phyloP scores from a whole-genome alignment of 306 rosid genomes.

The Cicer bijugum region DNA sequence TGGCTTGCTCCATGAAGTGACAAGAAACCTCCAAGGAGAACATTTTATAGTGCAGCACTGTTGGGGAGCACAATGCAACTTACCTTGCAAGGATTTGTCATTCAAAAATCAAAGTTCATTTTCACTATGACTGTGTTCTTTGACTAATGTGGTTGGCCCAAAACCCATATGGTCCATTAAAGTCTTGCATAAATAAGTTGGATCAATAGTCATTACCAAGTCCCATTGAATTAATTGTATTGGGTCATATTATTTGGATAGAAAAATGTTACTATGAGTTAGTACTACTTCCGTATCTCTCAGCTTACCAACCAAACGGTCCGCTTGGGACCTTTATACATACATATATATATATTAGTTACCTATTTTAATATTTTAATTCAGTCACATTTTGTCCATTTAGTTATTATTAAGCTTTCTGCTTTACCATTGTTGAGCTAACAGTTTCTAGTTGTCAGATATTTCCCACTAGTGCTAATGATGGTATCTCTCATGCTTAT shows the following conservation, averaged over 20 bases:
- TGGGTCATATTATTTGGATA: background rate
- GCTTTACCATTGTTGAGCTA: too few relatives aligned
- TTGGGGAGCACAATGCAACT: background rate
- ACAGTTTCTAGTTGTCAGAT: background rate
- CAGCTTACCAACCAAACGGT: too few relatives aligned
- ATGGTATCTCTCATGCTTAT: background rate
- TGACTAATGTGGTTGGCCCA: slow-evolving; percentile 9
- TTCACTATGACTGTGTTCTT: slow-evolving; percentile 7
- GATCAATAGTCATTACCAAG: background rate
- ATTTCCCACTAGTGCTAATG: background rate
- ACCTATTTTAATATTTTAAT: too few relatives aligned
- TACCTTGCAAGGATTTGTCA: background rate
- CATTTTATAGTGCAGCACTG: slow-evolving; percentile 1
- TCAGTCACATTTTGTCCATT: too few relatives aligned
- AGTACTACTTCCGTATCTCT: too few relatives aligned
- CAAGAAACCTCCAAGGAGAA: background rate
- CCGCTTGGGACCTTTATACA: too few relatives aligned
- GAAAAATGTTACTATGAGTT: too few relatives aligned
- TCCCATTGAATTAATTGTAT: background rate
- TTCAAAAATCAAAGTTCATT: background rate
- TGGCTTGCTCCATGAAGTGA: too few relatives aligned
- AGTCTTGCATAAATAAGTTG: slow-evolving; percentile 4
- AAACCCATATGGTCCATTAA: background rate
- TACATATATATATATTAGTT: too few relatives aligned
- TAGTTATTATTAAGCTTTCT: too few relatives aligned